phyloP scores from a whole-genome alignment of 2,329 filamentous ascomycete species.

The Fusarium sp. region DNA sequence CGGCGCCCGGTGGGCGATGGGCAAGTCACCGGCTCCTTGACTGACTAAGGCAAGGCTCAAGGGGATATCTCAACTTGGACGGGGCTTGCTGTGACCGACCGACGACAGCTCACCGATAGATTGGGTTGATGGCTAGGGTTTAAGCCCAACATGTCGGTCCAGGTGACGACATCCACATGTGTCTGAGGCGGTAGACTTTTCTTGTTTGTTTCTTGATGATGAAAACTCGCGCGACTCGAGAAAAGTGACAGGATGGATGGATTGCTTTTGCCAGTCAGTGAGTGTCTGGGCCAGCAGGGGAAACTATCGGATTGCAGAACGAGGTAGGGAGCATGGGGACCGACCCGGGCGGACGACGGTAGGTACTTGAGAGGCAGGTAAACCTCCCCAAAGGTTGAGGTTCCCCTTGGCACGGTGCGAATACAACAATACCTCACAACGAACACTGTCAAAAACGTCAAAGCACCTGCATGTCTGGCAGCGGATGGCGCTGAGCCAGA shows the following conservation, averaged over 20 bases:
- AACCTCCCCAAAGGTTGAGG: background rate
- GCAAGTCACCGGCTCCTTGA: constrained; percentile 4
- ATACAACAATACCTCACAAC: background rate
- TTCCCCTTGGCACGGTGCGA: constrained; percentile 14
- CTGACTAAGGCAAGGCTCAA: constrained; percentile 1
- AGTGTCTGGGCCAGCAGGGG: background rate
- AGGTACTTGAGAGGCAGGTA: constrained; percentile 17
- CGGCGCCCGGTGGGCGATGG: background rate
- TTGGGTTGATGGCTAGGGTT: constrained; percentile 26
- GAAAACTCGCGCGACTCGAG: constrained; percentile 8
- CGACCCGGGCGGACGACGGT: background rate
- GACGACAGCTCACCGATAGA: constrained; percentile 20
- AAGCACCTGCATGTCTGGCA: background rate
- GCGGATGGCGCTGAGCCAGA: background rate
- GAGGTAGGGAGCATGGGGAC: constrained; percentile 10
- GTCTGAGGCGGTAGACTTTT: constrained; percentile 22
- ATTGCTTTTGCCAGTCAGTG: constrained; percentile 15
- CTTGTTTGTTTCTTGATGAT: constrained; percentile 7
- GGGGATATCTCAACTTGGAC: background rate
- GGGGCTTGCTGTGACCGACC: background rate
- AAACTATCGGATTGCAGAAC: constrained; percentile 19
- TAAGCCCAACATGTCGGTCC: constrained; percentile 11
- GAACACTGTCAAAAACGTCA: background rate
- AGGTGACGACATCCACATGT: constrained; percentile 25
- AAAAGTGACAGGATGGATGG: background rate